Evolutionary conservation across 1,284 basidiomycete genomes (phyloP), one percentile per base, ranked within the genome.

Genomic region (Filobasidium uniguttulatum): DNA sequence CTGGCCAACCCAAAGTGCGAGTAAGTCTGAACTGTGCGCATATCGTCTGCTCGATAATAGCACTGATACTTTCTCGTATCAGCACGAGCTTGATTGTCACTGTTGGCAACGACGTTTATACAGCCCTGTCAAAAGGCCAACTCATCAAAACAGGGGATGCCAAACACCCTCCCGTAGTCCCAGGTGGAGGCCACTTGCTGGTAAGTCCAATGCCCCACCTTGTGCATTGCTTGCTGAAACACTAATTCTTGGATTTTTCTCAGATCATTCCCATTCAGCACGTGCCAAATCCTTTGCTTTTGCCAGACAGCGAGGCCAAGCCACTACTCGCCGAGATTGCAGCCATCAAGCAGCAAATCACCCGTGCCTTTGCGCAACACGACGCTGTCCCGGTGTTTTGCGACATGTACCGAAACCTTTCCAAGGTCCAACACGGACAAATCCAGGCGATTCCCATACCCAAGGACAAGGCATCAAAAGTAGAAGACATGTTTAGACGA

Each of bases 61-160:
- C 3, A 23, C 9, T 41, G 23, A 25, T 41, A 29, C 14, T 19
- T 44, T 9, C n/a, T n/a, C n/a, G n/a, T n/a, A 49, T 63, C 26
- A 89, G 85, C 45, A 97, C 96, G 71, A 87, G 96, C 60, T 79
- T 96, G 51, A 90, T 97, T 55, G 85, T 89, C 23, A 82, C 83
- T 0, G 93, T 97, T 60, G 91, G 90, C 15, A 70, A 75, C 2
- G 91, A 97, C 67, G 87, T 85, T 59, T 97, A 97, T 70, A 71
- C 94, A 40, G 91, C 91, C 0, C 70, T 96, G 23, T 85, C 90
- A 0, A 94, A 93, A 67, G 90, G 90, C 1, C 89, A 93, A 64
- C 79, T 96, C 28, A 77, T 87, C 35, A 83, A 85, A 10, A 89
- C 88, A 1, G 78, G 77, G 48, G 49, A 44, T 56, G 75, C 75